These are phyloP conservation scores for Zizania latifolia DNA, from an alignment of 176 grass and related monocot genomes.

Conservation along the genomic window DNA sequence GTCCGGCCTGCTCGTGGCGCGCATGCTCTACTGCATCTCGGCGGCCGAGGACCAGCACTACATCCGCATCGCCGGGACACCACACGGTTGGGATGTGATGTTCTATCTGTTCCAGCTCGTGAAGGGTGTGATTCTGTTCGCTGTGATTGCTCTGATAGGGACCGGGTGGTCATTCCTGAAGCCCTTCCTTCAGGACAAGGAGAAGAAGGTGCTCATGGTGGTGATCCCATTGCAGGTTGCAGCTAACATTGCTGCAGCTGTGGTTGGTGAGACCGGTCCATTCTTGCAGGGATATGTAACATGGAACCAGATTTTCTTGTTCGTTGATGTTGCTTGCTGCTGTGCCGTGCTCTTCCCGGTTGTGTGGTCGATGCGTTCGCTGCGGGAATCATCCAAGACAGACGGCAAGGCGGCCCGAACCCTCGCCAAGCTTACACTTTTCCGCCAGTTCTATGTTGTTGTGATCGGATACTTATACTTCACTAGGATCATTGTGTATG, in stretches of 20 bases:
- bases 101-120: constrained; percentile 95
- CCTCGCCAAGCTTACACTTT: constrained; percentile 79
- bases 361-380: constrained; percentile 80
- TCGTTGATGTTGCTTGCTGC: constrained; percentile 91
- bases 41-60: constrained; percentile 92
- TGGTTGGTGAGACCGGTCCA: constrained; percentile 79
- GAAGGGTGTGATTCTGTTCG: constrained; percentile 85
- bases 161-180: constrained; percentile 97
- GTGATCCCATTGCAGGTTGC: constrained; percentile 86
- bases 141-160: constrained; percentile 87
- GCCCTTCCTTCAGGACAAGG: constrained; percentile 92
- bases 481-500: constrained; percentile 97
- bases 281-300: constrained; percentile 70
- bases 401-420: constrained; percentile 86
- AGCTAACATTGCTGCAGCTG: constrained; percentile 78
- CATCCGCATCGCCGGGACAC: constrained; percentile 53
- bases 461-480: constrained; percentile 93
- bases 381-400: constrained; percentile 89
- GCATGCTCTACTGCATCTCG: constrained; percentile 74
- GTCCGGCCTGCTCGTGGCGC: constrained; percentile 61
- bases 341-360: constrained; percentile 91
- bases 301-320: constrained; percentile 84
- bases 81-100: constrained; percentile 90
- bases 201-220: constrained; percentile 98
- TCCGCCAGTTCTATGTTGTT: constrained; percentile 90